phyloP scores from a whole-genome alignment of 169 alveolate species.

The Perkinsus marinus region DNA sequence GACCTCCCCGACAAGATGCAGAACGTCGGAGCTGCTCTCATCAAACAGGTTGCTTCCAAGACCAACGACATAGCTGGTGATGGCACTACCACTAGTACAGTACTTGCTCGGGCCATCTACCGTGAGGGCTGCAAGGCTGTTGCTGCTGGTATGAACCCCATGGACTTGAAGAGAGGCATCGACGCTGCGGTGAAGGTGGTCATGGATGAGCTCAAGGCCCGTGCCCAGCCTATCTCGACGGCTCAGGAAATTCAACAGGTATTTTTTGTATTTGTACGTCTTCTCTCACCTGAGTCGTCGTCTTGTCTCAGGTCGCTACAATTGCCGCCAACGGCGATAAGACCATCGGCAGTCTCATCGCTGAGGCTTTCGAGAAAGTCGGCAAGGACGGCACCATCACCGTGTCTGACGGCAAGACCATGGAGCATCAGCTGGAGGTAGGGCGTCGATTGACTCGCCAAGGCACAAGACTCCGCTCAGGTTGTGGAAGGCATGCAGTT shows the following conservation, averaged over 20 bases:
- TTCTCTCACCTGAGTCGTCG: not conserved
- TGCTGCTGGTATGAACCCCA: constrained; percentile 98
- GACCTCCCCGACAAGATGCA: constrained; percentile 80
- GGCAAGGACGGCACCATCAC: constrained; percentile 97
- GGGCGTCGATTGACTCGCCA: no score
- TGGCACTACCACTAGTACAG: constrained; percentile 99
- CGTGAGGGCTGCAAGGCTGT: constrained; percentile 95
- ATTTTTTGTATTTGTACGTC: not conserved
- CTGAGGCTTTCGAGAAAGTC: constrained; percentile 90
- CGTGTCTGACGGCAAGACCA: constrained; percentile 93
- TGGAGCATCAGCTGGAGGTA: constrained; percentile 89
- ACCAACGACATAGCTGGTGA: constrained; percentile 98
- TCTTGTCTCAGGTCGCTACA: constrained; percentile 88
- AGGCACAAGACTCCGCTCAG: no score
- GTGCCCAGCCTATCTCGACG: constrained; percentile 61
- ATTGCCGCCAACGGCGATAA: constrained; percentile 97
- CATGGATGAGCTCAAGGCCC: constrained; percentile 48
- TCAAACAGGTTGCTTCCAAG: constrained; percentile 89
- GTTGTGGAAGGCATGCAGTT: constrained; percentile 95
- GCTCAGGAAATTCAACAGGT: constrained; percentile 44
- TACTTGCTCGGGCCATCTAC: constrained; percentile 93
- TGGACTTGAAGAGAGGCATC: constrained; percentile 93
- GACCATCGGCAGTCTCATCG: constrained; percentile 85
- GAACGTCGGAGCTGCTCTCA: constrained; percentile 93
- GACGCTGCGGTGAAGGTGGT: constrained; percentile 67